Base-by-base conservation (phyloP, 208 protist species). In the Acanthamoeba healyi region DNA sequence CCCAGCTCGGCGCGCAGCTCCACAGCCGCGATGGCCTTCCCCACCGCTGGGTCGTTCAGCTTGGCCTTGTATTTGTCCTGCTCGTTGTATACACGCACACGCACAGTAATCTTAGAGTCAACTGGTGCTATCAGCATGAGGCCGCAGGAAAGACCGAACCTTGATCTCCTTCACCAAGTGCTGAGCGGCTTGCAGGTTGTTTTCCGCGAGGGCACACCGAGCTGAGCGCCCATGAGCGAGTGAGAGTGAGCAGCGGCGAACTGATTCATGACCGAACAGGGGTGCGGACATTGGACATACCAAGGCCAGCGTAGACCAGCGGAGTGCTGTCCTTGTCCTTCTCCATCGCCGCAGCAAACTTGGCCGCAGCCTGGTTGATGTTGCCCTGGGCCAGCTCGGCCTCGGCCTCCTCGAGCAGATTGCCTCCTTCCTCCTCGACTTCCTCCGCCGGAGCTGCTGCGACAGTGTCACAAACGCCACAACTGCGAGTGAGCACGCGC, bases 161-260 rank as follows among this genome's bases (percentile, higher is more conserved):
- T 93, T 93, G 26, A 93, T 58, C 63, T 82, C 51, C 51, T 93
- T 81, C 19, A 81, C 65, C 38, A 93, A 29, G 36, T 82, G 42
- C 65, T 93, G 40, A 14, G 88, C 88, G 22, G 88, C 88, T 32
- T 82, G 42, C 44, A 93, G 40, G 67, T 93, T 93, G 49, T 81
- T 44, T n/a, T 93, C 88, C 38, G 6, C 88, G 5, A 93, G 51
- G 7, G 88, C 88, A 81, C 88, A 93, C 19, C 88, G 61, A 15
- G 88, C 88, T 93, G 15, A n/a, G n/a, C n/a, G n/a, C n/a, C n/a
- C n/a, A n/a, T n/a, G 4, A 17, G 32, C 14, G 29, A 38, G 63
- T 38, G 29, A 12, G 63, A 72, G 22, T 61, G 10, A 61, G 10
- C 17, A 72, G 63, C 38, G 12, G 22, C 0, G 51, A 67, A 91